phyloP scores from a whole-genome alignment of 768 basidiomycete genomes.

The Amanita subjunquillea region DNA sequence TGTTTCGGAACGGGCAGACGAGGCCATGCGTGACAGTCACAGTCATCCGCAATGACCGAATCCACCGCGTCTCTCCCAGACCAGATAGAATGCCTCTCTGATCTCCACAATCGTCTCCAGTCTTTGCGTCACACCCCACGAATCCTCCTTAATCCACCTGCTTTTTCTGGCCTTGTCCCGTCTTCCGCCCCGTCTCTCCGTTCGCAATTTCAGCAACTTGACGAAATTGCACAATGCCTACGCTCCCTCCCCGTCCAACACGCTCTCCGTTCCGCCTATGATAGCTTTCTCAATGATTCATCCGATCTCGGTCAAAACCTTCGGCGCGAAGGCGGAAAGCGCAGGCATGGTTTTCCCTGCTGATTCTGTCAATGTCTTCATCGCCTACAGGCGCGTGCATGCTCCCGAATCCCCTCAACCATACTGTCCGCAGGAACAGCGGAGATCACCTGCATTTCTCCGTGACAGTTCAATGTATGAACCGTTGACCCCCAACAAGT shows the following conservation, averaged over 20 bases:
- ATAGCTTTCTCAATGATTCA: conserved; percentile 44
- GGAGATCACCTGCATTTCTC: conserved; percentile 31
- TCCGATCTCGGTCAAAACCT: conserved; percentile 34
- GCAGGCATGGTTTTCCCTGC: conserved; percentile 32
- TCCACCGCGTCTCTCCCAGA: conserved; percentile 19
- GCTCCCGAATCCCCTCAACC: conserved; percentile 56
- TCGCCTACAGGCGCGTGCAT: conserved; percentile 30
- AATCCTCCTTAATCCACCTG: conserved; percentile 29
- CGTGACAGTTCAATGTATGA: conserved; percentile 21
- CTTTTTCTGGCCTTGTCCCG: conserved; percentile 9
- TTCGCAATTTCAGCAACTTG: conserved; percentile 36
- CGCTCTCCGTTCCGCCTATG: conserved; percentile 42
- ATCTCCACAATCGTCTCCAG: conserved; percentile 34
- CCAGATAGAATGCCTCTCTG: conserved; percentile 36
- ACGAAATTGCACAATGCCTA: conserved; percentile 35
- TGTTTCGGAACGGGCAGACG: neutral
- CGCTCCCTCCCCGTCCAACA: conserved; percentile 45
- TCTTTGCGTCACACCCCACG: conserved; percentile 35
- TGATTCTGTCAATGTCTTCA: neutral
- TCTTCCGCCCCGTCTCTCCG: conserved; percentile 16
- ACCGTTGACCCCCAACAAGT: conserved; percentile 31
- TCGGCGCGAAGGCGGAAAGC: conserved; percentile 43
- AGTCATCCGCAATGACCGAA: neutral
- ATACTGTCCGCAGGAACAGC: conserved; percentile 34
- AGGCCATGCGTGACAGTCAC: neutral